A percentile compares a stretch with the other conserved stretches of the same genome.
Conservation (phyloP, 129 eudicot species). For the Deinandra increscens region DNA sequence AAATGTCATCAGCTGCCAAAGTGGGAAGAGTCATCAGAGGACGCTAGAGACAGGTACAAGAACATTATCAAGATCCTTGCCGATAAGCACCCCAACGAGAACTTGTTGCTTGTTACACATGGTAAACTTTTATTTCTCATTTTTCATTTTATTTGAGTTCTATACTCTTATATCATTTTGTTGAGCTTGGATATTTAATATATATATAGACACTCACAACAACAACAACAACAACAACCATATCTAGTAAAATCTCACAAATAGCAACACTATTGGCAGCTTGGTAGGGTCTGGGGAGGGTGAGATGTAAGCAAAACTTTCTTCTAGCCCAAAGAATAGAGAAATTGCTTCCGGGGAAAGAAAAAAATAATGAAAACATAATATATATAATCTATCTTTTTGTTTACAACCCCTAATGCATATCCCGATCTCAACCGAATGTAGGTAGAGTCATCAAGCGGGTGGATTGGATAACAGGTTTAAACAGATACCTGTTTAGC, state of each 20-base stretch:
- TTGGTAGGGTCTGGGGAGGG: too few species aligned
- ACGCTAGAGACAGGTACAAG: constrained; percentile 64
- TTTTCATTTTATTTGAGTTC: background rate
- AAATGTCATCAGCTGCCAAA: constrained; percentile 55
- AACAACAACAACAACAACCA: too few species aligned
- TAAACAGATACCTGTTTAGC: background rate
- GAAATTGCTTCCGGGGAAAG: too few species aligned
- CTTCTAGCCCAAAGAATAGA: too few species aligned
- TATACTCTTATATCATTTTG: background rate
- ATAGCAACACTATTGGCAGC: too few species aligned
- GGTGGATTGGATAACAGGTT: background rate
- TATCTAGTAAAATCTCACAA: too few species aligned
- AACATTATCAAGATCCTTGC: constrained; percentile 68
- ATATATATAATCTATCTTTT: too few species aligned
- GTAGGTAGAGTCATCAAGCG: background rate
- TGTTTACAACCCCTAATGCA: background rate
- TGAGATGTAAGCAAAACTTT: too few species aligned
- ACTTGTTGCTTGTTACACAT: constrained; percentile 84
- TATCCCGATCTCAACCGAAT: background rate
- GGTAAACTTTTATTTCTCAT: constrained; percentile 42
- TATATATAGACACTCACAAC: too few species aligned
- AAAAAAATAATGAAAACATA: too few species aligned
- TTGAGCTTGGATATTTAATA: background rate
- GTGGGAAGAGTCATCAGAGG: constrained; percentile 65
- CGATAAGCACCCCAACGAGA: constrained; percentile 79